Evolutionary conservation across 78 protist species (phyloP).

Genomic region (Fonticula alba): DNA sequence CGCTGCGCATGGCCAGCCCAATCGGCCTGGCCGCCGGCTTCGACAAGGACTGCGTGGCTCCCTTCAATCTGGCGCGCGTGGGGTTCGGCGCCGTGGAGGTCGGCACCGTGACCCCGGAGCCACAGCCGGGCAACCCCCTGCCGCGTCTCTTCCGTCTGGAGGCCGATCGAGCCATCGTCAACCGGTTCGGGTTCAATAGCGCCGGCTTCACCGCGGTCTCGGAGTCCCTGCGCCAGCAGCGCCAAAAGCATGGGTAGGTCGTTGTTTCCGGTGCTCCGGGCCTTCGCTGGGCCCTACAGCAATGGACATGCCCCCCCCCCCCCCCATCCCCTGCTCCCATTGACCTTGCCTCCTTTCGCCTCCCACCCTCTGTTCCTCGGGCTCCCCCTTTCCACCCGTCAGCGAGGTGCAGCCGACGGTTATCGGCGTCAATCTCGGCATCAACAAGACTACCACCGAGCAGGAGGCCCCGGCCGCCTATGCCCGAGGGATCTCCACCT

Average conservation of each 20-base stretch:
- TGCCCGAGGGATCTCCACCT: conserved; percentile 10
- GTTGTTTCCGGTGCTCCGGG: too few species aligned
- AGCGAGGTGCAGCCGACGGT: too few species aligned
- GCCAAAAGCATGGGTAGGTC: too few species aligned
- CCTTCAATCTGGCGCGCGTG: conserved; percentile 13
- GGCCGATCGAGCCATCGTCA: conserved; percentile 52
- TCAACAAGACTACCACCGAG: conserved; percentile 33
- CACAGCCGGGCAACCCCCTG: conserved; percentile 53
- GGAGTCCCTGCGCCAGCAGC: background rate
- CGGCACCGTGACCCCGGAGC: conserved; percentile 56
- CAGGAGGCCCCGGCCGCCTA: conserved; percentile 46
- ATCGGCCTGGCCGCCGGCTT: conserved; percentile 68
- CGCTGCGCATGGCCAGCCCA: conserved; percentile 9
- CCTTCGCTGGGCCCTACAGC: too few species aligned
- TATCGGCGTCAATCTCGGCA: conserved; percentile 55
- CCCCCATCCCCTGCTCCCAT: too few species aligned
- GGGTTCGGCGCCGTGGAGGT: conserved; percentile 62
- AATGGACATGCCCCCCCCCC: too few species aligned
- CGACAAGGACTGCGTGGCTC: conserved; percentile 34
- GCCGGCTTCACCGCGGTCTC: conserved; percentile 26
- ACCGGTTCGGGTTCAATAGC: conserved; percentile 65
- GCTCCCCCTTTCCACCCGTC: background rate
- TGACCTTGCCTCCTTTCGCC: background rate
- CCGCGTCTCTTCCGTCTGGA: conserved; percentile 58
- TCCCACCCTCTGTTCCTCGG: background rate